These are phyloP conservation scores for Penicillium steckii DNA, from an alignment of 495 filamentous ascomycete species.

Conservation along the genomic window DNA sequence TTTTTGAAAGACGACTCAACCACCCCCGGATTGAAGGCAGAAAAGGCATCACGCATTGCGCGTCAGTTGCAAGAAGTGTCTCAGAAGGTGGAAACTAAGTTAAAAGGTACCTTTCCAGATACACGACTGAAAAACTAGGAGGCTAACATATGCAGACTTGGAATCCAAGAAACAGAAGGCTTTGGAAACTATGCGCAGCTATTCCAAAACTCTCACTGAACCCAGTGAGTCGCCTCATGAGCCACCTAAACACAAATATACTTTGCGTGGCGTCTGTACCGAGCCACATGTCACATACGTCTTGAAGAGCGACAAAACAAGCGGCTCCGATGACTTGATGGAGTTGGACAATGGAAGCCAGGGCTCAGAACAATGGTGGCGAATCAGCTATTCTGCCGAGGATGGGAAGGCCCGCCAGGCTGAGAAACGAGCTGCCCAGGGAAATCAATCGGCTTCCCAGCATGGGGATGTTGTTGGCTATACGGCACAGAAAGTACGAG, in stretches of 20 bases:
- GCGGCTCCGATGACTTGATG: slow-evolving; percentile 17
- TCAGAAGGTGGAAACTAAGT: slow-evolving; percentile 47
- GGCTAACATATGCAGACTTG: slow-evolving; percentile 41
- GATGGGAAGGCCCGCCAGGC: slow-evolving; percentile 43
- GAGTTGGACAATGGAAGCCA: slow-evolving; percentile 18
- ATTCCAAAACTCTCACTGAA: slow-evolving; percentile 54
- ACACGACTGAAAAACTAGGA: not conserved
- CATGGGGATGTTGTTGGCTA: slow-evolving; percentile 44
- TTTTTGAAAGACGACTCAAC: slow-evolving; percentile 14
- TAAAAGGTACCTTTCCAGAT: slow-evolving; percentile 38
- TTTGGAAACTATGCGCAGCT: slow-evolving; percentile 41
- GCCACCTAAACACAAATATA: slow-evolving; percentile 47
- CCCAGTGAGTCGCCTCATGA: slow-evolving; percentile 46
- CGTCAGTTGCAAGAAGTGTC: slow-evolving; percentile 38
- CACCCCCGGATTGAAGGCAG: slow-evolving; percentile 15
- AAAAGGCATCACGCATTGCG: slow-evolving; percentile 31
- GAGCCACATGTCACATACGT: slow-evolving; percentile 52
- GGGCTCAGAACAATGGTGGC: slow-evolving; percentile 55
- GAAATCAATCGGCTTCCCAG: slow-evolving; percentile 14
- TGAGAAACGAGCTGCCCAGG: slow-evolving; percentile 22
- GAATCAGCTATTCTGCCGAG: slow-evolving; percentile 49
- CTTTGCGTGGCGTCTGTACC: slow-evolving; percentile 52
- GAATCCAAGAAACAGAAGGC: slow-evolving; percentile 51
- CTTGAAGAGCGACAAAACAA: slow-evolving; percentile 23
- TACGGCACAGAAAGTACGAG: slow-evolving; percentile 45